These are phyloP conservation scores for Penicillium sp. DNA, from an alignment of 2,329 filamentous ascomycete genomes.

Conservation along the genomic window DNA sequence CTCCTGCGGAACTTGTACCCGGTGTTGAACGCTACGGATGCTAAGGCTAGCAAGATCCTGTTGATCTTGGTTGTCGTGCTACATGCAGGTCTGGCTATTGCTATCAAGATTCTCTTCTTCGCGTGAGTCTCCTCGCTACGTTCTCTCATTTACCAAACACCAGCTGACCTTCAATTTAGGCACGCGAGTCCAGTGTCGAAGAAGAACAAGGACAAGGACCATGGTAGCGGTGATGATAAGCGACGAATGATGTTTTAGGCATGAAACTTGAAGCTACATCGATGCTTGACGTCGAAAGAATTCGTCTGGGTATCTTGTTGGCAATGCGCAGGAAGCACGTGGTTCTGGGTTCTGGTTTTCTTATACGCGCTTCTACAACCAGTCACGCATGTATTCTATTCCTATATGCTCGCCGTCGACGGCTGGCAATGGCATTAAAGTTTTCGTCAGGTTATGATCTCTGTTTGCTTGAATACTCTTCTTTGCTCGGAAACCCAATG, in stretches of 20 bases:
- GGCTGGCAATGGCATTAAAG: not conserved
- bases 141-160: constrained; percentile 2
- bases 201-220: constrained; percentile 38
- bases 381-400: constrained; percentile 21
- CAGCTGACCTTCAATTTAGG: constrained; percentile 29
- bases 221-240: constrained; percentile 35
- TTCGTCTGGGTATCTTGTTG: constrained; percentile 6
- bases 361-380: constrained; percentile 8
- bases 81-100: constrained; percentile 85
- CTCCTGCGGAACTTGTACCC: constrained; percentile 85
- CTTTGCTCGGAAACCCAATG: too few relatives aligned
- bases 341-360: constrained; percentile 2
- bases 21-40: constrained; percentile 88
- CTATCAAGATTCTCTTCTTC: constrained; percentile 97
- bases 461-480: too few relatives aligned
- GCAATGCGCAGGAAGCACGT: constrained; percentile 26
- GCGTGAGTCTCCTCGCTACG: constrained; percentile 53
- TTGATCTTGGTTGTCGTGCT: constrained; percentile 80
- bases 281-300: not conserved
- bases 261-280: constrained; percentile 6
- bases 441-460: too few relatives aligned
- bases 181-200: constrained; percentile 65
- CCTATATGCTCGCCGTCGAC: constrained; percentile 8
- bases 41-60: constrained; percentile 84
- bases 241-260: constrained; percentile 32